Percentiles rank a stretch among this genome's conserved stretches.
Conservation (phyloP, 768 basidiomycete genomes). For the Lactarius quietus region DNA sequence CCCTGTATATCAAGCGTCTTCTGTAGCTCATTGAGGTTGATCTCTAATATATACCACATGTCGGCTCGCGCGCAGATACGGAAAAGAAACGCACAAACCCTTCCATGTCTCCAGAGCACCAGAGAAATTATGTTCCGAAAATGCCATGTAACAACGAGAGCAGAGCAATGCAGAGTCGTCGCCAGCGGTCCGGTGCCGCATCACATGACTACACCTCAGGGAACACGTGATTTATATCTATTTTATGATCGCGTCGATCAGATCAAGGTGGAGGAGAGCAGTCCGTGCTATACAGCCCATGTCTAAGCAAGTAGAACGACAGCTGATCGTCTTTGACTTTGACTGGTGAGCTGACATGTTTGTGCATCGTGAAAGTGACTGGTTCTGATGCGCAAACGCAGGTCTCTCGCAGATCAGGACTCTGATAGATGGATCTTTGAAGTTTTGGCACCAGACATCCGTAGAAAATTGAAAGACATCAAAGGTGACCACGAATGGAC, state of each 20-base stretch:
- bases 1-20: conserved; percentile 91
- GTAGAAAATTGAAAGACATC: conserved; percentile 71
- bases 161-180: not conserved
- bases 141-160: conserved; percentile 9
- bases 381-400: conserved; percentile 30
- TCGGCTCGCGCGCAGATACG: not conserved
- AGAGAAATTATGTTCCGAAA: conserved; percentile 81
- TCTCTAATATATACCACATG: conserved; percentile 46
- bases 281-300: conserved; percentile 19
- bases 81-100: conserved; percentile 41
- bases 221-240: not conserved
- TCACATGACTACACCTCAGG: not conserved
- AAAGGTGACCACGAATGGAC: conserved; percentile 79
- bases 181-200: not conserved
- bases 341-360: conserved; percentile 67
- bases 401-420: conserved; percentile 94
- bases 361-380: not conserved
- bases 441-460: conserved; percentile 79
- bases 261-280: not conserved
- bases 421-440: conserved; percentile 92
- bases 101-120: conserved; percentile 90
- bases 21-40: conserved; percentile 87
- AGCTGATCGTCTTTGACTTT: conserved; percentile 93
- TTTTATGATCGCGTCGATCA: not conserved
- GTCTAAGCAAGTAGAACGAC: conserved; percentile 38